Base-by-base conservation (phyloP, 1,284 basidiomycete genomes). In the Thecaphora thlaspeos region DNA sequence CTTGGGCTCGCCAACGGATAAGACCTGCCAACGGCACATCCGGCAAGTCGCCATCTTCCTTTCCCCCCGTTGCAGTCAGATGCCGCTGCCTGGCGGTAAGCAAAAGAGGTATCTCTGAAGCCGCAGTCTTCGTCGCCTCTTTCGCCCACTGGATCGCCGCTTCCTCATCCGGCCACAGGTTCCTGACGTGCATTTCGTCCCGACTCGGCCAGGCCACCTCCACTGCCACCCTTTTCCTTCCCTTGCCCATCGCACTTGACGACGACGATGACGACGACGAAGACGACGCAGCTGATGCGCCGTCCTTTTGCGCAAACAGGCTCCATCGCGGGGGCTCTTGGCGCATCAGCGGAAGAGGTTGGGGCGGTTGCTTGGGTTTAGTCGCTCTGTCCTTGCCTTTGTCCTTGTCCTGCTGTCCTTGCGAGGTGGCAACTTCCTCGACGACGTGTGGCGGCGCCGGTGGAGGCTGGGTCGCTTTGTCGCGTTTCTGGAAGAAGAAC, bases 401-500 rank as follows among this genome's bases (percentile, higher is more conserved):
- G 21, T 39, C 43, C 21, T 52, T 49, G 19, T 4, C 4, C 32
- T 34, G 9, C 19, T 51, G 21, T 15, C 2, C 17, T 1, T 21
- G 24, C 7, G n/a, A 18, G 3, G 42, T 23, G 32, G 21, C 30
- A 22, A 12, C 41, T 15, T 4, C 14, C 9, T 4, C 5, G 23
- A 14, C 17, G 3, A 14, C 11, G 30, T 8, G 30, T 19, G 14
- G 30, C 4, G n/a, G 43, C 11, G 10, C 9, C 11, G 23, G 21
- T 22, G 32, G 19, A 32, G 43, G 43, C 9, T 43, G 18, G 38
- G 45, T 12, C 34, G 39, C 9, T 37, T 48, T 51, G 23, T 55
- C 53, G 9, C 48, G 30, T 38, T 59, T 60, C 30, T 55, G 60
- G 7, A 19, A 17, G 38, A 64, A 64, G 42, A 64, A 64, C 1